These are phyloP conservation scores for Jatropha curcas DNA, from an alignment of 345 rosid species.

Conservation along the genomic window DNA sequence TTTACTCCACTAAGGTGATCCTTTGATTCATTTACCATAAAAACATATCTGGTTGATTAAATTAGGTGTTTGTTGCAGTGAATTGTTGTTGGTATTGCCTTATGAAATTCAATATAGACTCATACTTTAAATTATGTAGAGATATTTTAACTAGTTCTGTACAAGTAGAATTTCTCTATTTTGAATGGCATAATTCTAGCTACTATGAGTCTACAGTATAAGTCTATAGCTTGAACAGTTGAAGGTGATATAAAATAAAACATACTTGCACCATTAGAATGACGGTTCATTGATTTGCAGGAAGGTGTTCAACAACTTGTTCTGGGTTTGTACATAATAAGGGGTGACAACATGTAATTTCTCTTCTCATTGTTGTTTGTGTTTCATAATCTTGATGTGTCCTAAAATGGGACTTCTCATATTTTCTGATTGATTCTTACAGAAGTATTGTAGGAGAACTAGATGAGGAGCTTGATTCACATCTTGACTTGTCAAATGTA, in stretches of 20 bases:
- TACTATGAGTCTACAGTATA: background rate
- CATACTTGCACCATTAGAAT: background rate
- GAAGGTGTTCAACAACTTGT: slow-evolving; percentile 94
- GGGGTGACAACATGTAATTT: slow-evolving; percentile 95
- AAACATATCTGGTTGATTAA: background rate
- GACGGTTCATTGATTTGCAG: slow-evolving; percentile 34
- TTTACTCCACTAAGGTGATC: slow-evolving; percentile 76
- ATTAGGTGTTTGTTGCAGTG: background rate
- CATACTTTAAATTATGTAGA: too few species aligned
- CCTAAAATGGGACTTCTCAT: background rate
- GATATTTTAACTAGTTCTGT: background rate
- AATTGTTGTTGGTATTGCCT: background rate
- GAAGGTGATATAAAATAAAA: background rate
- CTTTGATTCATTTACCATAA: background rate
- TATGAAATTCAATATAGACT: background rate
- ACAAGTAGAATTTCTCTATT: background rate
- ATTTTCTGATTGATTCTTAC: slow-evolving; percentile 22
- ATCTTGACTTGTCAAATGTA: slow-evolving; percentile 70
- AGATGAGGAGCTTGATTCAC: slow-evolving; percentile 85
- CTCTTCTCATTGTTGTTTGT: background rate
- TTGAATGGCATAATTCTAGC: background rate
- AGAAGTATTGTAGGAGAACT: slow-evolving; percentile 94
- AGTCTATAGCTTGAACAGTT: background rate
- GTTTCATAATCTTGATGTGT: background rate
- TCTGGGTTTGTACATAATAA: slow-evolving; percentile 87